A percentile compares a stretch with the other conserved stretches of the same genome.
Evolutionary conservation across 495 filamentous ascomycete genomes (phyloP).

Genomic region (Aspergillus olivimuriae): DNA sequence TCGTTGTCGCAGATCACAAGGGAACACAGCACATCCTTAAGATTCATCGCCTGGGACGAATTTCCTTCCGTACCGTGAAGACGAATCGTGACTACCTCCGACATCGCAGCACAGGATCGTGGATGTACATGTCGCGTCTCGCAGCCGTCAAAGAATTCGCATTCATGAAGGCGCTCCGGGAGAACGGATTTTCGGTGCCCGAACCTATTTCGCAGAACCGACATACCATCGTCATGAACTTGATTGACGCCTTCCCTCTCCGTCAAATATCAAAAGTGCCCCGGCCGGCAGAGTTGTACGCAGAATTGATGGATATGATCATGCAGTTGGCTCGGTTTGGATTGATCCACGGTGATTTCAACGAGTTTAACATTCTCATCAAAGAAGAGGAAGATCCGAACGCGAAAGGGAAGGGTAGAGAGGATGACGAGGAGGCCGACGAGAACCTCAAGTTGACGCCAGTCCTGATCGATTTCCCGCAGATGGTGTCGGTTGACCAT

Average conservation of each 20-base stretch:
- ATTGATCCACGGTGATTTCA: conserved; percentile 97
- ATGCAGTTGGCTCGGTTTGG: conserved; percentile 78
- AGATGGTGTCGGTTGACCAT: conserved; percentile 97
- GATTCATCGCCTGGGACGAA: conserved; percentile 89
- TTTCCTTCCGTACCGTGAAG: conserved; percentile 95
- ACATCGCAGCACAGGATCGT: conserved; percentile 67
- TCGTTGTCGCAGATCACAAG: conserved; percentile 70
- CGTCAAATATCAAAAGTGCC: conserved; percentile 75
- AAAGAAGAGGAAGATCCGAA: conserved; percentile 55
- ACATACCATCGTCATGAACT: conserved; percentile 91
- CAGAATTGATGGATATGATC: conserved; percentile 81
- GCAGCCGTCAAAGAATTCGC: conserved; percentile 88
- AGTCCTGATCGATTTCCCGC: conserved; percentile 93
- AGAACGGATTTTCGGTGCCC: conserved; percentile 84
- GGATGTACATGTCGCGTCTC: conserved; percentile 96
- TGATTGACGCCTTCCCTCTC: conserved; percentile 84
- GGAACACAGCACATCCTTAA: conserved; percentile 70
- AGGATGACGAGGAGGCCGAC: conserved; percentile 26
- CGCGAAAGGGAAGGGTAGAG: conserved; percentile 29
- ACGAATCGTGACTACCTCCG: conserved; percentile 93
- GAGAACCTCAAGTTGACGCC: conserved; percentile 45
- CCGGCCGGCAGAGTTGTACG: conserved; percentile 74
- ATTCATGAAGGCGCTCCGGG: conserved; percentile 80
- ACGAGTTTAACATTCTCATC: conserved; percentile 97
- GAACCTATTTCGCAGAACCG: conserved; percentile 78